Conservation (phyloP, 225 moss, liverwort and hornwort genomes). For the Lunularia cruciata region DNA sequence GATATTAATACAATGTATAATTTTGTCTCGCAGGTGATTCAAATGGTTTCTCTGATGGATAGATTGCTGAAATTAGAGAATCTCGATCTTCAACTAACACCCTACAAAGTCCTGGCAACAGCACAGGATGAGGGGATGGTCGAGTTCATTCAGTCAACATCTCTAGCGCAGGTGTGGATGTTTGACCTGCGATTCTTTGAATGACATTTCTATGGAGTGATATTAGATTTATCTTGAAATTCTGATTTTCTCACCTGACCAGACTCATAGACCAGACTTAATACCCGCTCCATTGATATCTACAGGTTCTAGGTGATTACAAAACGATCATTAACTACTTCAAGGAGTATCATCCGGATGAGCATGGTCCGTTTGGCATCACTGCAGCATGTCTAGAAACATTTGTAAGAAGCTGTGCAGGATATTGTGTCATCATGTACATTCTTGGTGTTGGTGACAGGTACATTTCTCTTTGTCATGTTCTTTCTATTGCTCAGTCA, state of each 20-base stretch:
- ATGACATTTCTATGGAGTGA: background rate
- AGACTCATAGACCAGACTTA: background rate
- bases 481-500: background rate
- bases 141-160: constrained; percentile 80
- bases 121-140: constrained; percentile 96
- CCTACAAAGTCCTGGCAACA: constrained; percentile 87
- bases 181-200: background rate
- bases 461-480: constrained; percentile 30
- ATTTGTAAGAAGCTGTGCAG: constrained; percentile 94
- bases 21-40: constrained; percentile 65
- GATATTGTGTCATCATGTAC: constrained; percentile 98
- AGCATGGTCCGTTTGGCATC: constrained; percentile 85
- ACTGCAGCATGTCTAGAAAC: constrained; percentile 88
- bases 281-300: background rate
- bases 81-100: constrained; percentile 85
- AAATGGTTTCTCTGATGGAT: constrained; percentile 96
- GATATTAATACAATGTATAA: no score
- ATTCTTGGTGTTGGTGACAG: constrained; percentile 95
- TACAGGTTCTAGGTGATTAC: constrained; percentile 82
- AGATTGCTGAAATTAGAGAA: constrained; percentile 91
- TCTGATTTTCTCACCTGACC: no score
- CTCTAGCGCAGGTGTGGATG: constrained; percentile 74
- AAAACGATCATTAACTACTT: constrained; percentile 84
- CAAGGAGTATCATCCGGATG: constrained; percentile 86
- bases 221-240: no score